Base-by-base conservation (phyloP, 768 basidiomycete genomes). In the Xerocomellus amylosporus region DNA sequence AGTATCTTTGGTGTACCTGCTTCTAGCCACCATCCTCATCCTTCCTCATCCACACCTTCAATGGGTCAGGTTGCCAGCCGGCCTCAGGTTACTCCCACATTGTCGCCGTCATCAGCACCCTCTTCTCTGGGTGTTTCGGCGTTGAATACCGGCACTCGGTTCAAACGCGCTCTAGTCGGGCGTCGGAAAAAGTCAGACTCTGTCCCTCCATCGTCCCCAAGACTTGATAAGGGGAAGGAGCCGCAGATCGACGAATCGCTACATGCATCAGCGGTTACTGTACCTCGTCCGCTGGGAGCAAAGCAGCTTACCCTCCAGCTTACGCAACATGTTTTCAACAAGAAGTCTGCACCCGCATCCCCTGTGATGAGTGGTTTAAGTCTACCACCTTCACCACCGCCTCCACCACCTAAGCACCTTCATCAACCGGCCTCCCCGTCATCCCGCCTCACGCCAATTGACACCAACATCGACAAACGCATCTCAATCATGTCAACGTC, bases 401-500 rank as follows among this genome's bases (percentile, higher is more conserved):
- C 73, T 24, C 73, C 68, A 22, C 74, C 79, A 40, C 76, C 77
- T 2, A 73, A 77, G 60, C 65, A 73, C n/a, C 28, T 49, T 37
- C 55, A 58, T 49, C 59, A 65, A 14, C 47, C 34, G 7, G 36
- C 26, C 33, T 51, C 61, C 15, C 56, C 66, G 3, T 57, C 65
- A 13, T 61, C 73, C 12, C 64, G 60, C 46, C 66, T 66, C 40
- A 2, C 56, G 2, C 54, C 64, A n/a, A 52, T 65, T 22, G 51
- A 61, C 14, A 63, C 64, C 50, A 57, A 55, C 22, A 46, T 68
- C 39, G 74, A 76, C 49, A 75, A 77, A 57, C 74, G 79, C 49
- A 68, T 64, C 17, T 84, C 85, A 14, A 72, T 84, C 48, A 78
- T 85, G 39, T 76, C 82, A 30, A 70, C 63, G 1, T 60, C 82